Evolutionary conservation across 345 rosid genomes (phyloP), one percentile per base, ranked within the genome.

Genomic region (Passiflora organensis): DNA sequence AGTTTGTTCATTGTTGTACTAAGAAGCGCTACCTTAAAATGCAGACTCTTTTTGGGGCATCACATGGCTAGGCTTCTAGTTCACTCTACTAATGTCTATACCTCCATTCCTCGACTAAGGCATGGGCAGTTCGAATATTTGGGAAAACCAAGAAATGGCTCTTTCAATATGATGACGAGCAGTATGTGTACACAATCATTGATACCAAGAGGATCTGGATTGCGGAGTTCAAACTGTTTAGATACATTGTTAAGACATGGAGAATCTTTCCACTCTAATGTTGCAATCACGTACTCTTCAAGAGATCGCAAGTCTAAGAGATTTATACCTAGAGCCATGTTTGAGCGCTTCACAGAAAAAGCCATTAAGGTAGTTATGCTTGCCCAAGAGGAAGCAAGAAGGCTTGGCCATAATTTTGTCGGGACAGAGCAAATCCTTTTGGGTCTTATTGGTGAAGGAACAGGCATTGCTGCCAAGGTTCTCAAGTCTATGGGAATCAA

Each of bases 371-470:
- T 89, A 20, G 86, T 93, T 43, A 86, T 86, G 96, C 88, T 84
- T 70, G 80, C 99, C 42, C 96, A 93, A 71, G 96, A 89, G 76
- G 99, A 93, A 77, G 95, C 99, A 32, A 75, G 89, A 59, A 78
- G 96, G 53, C 94, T 91, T 60, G 96, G 99, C 46, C 99, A 91
- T 66, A 91, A 89, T 74, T 89, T 88, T 77, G 99, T 89, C 51
- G 99, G 99, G 46, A 91, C 99, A 0, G 96, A 91, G 68, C 99
- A 89, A 55, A 84, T 93, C 56, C 68, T 93, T 3, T 71, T 93
- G 68, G 96, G 96, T 55, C 87, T 89, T 48, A 81, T 93, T 24
- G 94, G 96, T 25, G 95, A 89, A 77, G 99, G 99, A 44, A 86
- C 96, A 43, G 96, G 97, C 32, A 89, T 93, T 65, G 96, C 95